A percentile compares a stretch with the other conserved stretches of the same genome.
phyloP scores from a whole-genome alignment of 768 basidiomycete genomes.

The Mycena filopes region DNA sequence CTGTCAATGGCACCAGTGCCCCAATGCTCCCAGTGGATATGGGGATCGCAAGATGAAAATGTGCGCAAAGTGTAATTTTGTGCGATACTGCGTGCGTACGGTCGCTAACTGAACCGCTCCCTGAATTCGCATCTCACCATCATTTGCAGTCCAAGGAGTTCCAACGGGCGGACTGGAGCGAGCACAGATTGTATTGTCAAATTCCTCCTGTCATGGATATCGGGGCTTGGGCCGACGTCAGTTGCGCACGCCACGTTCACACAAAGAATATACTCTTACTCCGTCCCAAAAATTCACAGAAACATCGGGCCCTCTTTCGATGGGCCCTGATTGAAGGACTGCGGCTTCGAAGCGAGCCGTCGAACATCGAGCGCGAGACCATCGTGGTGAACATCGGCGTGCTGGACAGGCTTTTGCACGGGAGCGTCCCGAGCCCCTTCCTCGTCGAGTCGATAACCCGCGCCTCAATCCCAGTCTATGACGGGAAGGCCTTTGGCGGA shows the following conservation, averaged over 20 bases:
- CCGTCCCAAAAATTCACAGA: no score
- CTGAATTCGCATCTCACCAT: background rate
- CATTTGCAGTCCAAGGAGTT: conserved; percentile 5
- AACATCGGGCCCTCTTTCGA: background rate
- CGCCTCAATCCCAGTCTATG: no score
- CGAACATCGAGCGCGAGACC: background rate
- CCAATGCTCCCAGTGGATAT: conserved; percentile 3
- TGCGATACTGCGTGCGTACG: conserved; percentile 18
- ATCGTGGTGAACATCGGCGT: background rate
- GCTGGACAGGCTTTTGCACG: conserved; percentile 8
- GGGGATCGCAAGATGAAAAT: conserved; percentile 11
- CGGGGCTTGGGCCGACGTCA: conserved; percentile 11
- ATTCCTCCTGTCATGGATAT: conserved; percentile 16
- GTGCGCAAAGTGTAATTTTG: conserved; percentile 12
- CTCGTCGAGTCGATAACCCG: background rate
- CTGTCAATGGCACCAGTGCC: conserved; percentile 16
- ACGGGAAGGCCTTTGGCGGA: no score
- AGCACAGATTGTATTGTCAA: conserved; percentile 20
- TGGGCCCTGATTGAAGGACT: conserved; percentile 20
- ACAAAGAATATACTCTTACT: no score
- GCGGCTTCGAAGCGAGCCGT: conserved; percentile 4
- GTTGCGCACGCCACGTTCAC: no score
- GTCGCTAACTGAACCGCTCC: no score
- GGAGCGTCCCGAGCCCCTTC: conserved; percentile 14
- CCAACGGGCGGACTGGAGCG: conserved; percentile 6